Percentiles rank a stretch among this genome's conserved stretches.
Evolutionary conservation across 208 protist species (phyloP).

Genomic region (Zelonia costaricensis): DNA sequence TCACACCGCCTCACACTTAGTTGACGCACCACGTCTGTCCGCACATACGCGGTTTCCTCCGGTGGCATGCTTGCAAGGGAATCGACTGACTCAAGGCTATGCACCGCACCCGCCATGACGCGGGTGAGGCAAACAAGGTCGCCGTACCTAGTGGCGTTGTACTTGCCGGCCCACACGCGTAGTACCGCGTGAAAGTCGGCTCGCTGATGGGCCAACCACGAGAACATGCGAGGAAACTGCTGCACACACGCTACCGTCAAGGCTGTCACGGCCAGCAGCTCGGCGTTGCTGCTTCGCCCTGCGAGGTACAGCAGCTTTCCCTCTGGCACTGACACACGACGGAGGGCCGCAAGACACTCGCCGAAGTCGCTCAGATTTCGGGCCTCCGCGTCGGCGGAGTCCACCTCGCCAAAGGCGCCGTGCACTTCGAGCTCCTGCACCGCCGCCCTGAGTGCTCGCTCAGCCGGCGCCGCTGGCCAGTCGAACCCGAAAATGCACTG

Average conservation of each 20-base stretch:
- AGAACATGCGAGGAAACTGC: background rate
- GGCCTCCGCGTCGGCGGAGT: background rate
- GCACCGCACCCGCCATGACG: no score
- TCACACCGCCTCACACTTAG: no score
- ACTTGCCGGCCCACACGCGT: no score
- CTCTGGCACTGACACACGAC: slow-evolving; percentile 3
- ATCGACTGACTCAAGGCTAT: no score
- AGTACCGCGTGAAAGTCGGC: no score
- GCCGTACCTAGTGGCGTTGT: no score
- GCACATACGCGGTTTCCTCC: no score
- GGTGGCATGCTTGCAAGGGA: no score
- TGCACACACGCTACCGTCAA: slow-evolving; percentile 3
- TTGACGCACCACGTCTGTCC: no score
- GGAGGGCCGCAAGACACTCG: slow-evolving; percentile 1
- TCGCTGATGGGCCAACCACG: no score
- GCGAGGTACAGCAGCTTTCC: slow-evolving; percentile 14
- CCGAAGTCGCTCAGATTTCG: slow-evolving; percentile 6
- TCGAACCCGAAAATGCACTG: slow-evolving; percentile 12
- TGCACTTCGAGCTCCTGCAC: slow-evolving; percentile 1
- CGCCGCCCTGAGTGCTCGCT: background rate
- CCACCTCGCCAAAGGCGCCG: background rate
- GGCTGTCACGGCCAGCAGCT: slow-evolving; percentile 7
- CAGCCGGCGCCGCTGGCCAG: slow-evolving; percentile 11
- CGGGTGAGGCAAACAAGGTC: no score
- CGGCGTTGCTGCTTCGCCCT: background rate